A percentile compares a stretch with the other conserved stretches of the same genome.
These are phyloP conservation scores for Neopestalotiopsis clavispora DNA, from an alignment of 2,329 filamentous ascomycete species.

Conservation along the genomic window DNA sequence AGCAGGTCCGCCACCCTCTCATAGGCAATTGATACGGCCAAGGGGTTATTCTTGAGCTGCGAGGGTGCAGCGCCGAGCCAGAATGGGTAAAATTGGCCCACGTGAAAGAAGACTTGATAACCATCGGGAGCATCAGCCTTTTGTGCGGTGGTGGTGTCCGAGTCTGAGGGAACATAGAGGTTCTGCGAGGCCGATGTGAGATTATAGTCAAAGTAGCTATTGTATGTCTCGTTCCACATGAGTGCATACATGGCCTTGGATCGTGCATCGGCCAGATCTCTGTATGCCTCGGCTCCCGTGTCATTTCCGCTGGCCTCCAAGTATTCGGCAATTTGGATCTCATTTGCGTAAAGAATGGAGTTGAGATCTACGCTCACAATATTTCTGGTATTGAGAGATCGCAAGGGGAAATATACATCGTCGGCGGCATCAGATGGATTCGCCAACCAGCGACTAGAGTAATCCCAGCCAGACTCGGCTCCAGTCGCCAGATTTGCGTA, in stretches of 20 bases:
- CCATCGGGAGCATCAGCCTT: constrained; percentile 54
- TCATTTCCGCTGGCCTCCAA: constrained; percentile 55
- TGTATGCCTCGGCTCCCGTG: constrained; percentile 54
- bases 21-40: constrained; percentile 60
- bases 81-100: constrained; percentile 70
- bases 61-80: constrained; percentile 69
- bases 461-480: constrained; percentile 72
- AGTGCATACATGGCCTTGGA: constrained; percentile 66
- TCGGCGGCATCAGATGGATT: constrained; percentile 61
- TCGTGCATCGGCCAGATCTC: constrained; percentile 53
- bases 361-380: constrained; percentile 71
- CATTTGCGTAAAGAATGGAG: constrained; percentile 70
- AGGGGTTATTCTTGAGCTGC: constrained; percentile 61
- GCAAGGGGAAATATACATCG: constrained; percentile 68
- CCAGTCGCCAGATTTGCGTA: constrained; percentile 69
- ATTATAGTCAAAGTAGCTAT: constrained; percentile 74
- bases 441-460: constrained; percentile 61
- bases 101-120: constrained; percentile 61
- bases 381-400: constrained; percentile 63
- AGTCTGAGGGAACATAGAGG: constrained; percentile 56
- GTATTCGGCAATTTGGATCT: constrained; percentile 62
- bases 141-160: constrained; percentile 47
- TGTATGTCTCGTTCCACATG: constrained; percentile 68
- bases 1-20: constrained; percentile 58
- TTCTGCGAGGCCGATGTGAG: constrained; percentile 61